phyloP scores from a whole-genome alignment of 805 yeast species.

The Teunomyces atbi region DNA sequence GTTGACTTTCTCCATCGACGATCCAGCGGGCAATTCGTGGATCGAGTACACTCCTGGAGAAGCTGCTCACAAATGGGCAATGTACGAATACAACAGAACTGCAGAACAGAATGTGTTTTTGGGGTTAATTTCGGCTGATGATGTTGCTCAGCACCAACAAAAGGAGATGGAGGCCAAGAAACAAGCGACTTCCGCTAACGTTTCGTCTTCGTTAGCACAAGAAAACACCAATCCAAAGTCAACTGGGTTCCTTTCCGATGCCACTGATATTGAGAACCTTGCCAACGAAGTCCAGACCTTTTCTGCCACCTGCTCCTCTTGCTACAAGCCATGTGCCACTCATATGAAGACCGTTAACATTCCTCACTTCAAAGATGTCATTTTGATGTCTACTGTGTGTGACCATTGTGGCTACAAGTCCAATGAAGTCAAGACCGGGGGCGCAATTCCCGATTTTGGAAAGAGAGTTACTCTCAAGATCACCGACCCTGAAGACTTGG shows the following conservation, averaged over 20 bases:
- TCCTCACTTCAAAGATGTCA: conserved; percentile 97
- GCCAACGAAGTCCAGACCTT: conserved; percentile 91
- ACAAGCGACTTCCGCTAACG: conserved; percentile 37
- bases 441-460: conserved; percentile 88
- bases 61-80: conserved; percentile 86
- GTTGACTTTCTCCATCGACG: conserved; percentile 75
- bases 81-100: conserved; percentile 74
- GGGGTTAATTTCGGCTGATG: conserved; percentile 75
- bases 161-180: conserved; percentile 49
- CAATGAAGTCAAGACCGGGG: conserved; percentile 98
- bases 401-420: conserved; percentile 92
- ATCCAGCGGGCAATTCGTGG: conserved; percentile 98
- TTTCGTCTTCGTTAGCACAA: conserved; percentile 20
- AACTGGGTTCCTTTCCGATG: conserved; percentile 64
- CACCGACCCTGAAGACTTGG: conserved; percentile 88
- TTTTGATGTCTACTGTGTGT: conserved; percentile 93
- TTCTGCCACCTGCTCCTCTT: conserved; percentile 88
- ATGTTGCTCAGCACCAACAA: conserved; percentile 47
- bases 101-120: conserved; percentile 84
- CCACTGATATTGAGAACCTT: conserved; percentile 79
- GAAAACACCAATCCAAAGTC: conserved; percentile 29
- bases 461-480: conserved; percentile 67
- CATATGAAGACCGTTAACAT: conserved; percentile 96
- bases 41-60: conserved; percentile 86
- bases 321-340: conserved; percentile 79